Conservation (phyloP, 345 rosid species). For the Geranium brycei region DNA sequence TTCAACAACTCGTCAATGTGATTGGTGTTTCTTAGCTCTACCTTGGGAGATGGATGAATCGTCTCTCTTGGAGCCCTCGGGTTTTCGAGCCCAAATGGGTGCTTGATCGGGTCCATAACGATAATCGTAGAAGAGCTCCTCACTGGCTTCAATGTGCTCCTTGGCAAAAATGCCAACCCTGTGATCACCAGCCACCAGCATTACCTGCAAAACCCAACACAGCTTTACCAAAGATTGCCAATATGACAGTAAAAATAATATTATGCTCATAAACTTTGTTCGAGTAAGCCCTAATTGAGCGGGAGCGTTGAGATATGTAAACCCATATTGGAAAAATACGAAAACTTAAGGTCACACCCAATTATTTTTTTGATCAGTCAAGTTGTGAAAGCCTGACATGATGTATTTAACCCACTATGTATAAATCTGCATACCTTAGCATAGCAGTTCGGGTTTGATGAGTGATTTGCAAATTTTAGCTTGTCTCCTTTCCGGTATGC, state of each 20-base stretch:
- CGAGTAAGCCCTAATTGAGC: too few species aligned
- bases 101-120: slow-evolving; percentile 97
- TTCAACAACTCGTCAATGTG: slow-evolving; percentile 36
- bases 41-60: slow-evolving; percentile 59
- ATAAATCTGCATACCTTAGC: slow-evolving; percentile 49
- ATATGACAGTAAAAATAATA: background rate
- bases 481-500: slow-evolving; percentile 98
- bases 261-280: background rate
- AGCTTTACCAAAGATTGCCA: slow-evolving; percentile 8
- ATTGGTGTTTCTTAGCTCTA: slow-evolving; percentile 95
- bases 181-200: slow-evolving; percentile 98
- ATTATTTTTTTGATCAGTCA: too few species aligned
- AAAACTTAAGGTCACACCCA: too few species aligned
- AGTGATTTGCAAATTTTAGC: slow-evolving; percentile 92
- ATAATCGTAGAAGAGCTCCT: slow-evolving; percentile 91
- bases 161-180: slow-evolving; percentile 93
- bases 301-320: too few species aligned
- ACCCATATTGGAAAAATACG: too few species aligned
- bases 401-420: too few species aligned
- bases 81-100: slow-evolving; percentile 92
- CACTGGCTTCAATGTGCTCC: slow-evolving; percentile 83
- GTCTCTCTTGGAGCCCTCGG: slow-evolving; percentile 82
- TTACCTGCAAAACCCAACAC: slow-evolving; percentile 40
- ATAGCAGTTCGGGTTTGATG: slow-evolving; percentile 87
- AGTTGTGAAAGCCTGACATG: too few species aligned